Evolutionary conservation across 116 monocot species (phyloP), one percentile per base, ranked within the genome.

Genomic region (Dioscorea cayenensis): DNA sequence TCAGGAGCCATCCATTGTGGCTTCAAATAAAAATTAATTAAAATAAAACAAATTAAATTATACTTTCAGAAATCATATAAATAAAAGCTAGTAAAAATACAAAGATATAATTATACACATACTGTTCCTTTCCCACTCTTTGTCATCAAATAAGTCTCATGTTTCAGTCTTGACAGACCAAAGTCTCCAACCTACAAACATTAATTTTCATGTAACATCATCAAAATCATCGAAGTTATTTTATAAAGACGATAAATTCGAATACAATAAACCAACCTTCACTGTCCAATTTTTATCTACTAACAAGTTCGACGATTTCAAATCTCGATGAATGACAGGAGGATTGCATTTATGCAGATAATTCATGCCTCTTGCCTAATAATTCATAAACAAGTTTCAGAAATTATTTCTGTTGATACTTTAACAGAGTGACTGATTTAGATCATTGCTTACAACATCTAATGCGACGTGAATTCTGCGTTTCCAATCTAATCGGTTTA

Each of bases 1-100:
- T 99, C 99, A 28, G 99, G 99, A 36, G 99, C 99, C 99, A 99
- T 91, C 99, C 99, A 99, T 80, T 99, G 99, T 48, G 99, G 99
- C 99, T 99, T 68, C 49, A 80, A 36, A 65, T 36, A n/a, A 63
- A 63, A 55, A 1, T 3, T 3, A 3, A 32, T 3, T 32, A 1
- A 32, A 32, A 32, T 3, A 32, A 32, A 32, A 1, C 2, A 32
- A 32, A 32, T 32, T 32, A 16, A 3, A 16, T 55, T 55, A 55
- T 11, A 55, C 55, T n/a, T 55, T 18, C 5, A 55, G 6, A 43
- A 43, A 43, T 10, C 43, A 43, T 43, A 43, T 43, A 7, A 43
- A 43, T 11, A 43, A 29, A 43, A 6, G 2, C 7, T 43, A 6
- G 2, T 0, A 43, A 0, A 43, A 12, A 43, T 43, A 12, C 12